phyloP scores from a whole-genome alignment of 2,329 filamentous ascomycete species.

The Venturia aucupariae region DNA sequence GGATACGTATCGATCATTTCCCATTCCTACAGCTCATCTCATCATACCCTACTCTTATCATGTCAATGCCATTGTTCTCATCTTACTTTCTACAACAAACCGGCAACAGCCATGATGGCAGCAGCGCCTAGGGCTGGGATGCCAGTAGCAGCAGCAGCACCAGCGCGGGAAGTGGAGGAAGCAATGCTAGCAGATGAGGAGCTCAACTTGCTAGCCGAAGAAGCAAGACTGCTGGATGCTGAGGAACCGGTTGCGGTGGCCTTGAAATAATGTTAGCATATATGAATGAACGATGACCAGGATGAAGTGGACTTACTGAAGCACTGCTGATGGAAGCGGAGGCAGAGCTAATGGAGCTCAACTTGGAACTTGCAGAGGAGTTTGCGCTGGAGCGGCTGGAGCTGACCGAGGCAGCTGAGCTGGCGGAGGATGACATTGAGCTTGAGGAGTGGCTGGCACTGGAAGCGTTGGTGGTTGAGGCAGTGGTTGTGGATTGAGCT shows the following conservation, averaged over 20 bases:
- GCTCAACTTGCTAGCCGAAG: not conserved
- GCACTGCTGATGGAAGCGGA: not conserved
- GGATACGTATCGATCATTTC: not conserved
- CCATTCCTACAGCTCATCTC: not conserved
- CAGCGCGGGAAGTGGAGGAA: not conserved
- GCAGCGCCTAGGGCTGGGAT: not conserved
- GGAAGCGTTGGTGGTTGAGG: not conserved
- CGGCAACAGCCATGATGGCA: not conserved
- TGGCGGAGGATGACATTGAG: not conserved
- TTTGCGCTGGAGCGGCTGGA: constrained; percentile 1
- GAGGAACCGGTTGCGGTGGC: not conserved
- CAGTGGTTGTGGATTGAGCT: not conserved
- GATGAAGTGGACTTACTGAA: not conserved
- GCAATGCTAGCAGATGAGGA: not conserved
- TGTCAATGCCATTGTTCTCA: not conserved
- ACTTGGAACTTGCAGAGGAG: not conserved
- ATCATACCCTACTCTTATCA: not conserved
- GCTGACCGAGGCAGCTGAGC: not conserved
- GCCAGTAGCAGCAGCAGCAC: not conserved
- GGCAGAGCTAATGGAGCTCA: not conserved
- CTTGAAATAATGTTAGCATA: not conserved
- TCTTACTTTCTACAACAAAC: not conserved
- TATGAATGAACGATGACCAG: no score
- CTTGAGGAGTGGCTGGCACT: not conserved
- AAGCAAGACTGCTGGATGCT: not conserved